Evolutionary conservation across 805 yeast genomes (phyloP).

Genomic region (Hanseniaspora guilliermondii): DNA sequence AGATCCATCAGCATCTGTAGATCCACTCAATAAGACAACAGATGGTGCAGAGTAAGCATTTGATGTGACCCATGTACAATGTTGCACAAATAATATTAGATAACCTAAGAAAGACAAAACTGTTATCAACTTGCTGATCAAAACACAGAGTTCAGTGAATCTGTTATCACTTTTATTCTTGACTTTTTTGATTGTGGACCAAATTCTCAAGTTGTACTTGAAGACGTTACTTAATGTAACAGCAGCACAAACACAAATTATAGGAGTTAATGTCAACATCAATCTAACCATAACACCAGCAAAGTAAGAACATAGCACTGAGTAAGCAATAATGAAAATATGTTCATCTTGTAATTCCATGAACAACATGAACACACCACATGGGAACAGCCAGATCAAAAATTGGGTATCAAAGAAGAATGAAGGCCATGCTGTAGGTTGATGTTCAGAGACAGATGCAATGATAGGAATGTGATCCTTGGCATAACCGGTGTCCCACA

Average conservation of each 20-base stretch:
- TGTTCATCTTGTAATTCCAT: slow-evolving; percentile 85
- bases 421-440: slow-evolving; percentile 99
- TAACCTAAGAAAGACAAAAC: slow-evolving; percentile 61
- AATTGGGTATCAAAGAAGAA: slow-evolving; percentile 88
- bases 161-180: slow-evolving; percentile 15
- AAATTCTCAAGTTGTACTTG: slow-evolving; percentile 66
- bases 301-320: slow-evolving; percentile 89
- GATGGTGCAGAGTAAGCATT: slow-evolving; percentile 96
- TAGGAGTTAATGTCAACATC: slow-evolving; percentile 92
- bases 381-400: slow-evolving; percentile 97
- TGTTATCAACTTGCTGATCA: slow-evolving; percentile 26
- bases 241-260: slow-evolving; percentile 87
- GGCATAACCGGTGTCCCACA: slow-evolving; percentile 97
- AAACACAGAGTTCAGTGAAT: slow-evolving; percentile 1
- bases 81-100: slow-evolving; percentile 70
- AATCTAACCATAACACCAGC: slow-evolving; percentile 99
- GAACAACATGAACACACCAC: slow-evolving; percentile 83
- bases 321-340: slow-evolving; percentile 79
- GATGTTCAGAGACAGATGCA: slow-evolving; percentile 98
- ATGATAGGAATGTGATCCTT: slow-evolving; percentile 96
- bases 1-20: slow-evolving; percentile 63
- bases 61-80: slow-evolving; percentile 95
- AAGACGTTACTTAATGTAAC: slow-evolving; percentile 74
- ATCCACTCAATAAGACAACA: slow-evolving; percentile 72
- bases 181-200: slow-evolving; percentile 16